Evolutionary conservation across 805 yeast genomes (phyloP).

Genomic region (Yamadazyma laniorum): DNA sequence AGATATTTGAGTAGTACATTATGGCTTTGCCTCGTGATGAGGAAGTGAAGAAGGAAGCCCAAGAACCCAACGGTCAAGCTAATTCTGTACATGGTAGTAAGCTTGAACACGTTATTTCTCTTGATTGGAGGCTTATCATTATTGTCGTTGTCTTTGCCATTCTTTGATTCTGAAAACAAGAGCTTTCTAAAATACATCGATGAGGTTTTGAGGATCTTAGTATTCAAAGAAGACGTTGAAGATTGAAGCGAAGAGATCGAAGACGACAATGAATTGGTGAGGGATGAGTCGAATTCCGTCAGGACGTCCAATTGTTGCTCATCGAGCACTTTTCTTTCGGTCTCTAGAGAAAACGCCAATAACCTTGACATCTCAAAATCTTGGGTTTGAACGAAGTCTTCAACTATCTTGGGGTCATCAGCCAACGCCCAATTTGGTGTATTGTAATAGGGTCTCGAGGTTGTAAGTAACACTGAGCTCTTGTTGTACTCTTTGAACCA

Average conservation of each 20-base stretch:
- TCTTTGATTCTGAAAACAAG: conserved; percentile 22
- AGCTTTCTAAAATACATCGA: conserved; percentile 29
- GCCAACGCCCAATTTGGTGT: conserved; percentile 8
- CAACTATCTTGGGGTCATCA: conserved; percentile 10
- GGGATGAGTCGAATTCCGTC: background rate
- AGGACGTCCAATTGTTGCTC: background rate
- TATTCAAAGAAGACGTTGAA: conserved; percentile 27
- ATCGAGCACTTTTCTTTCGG: conserved; percentile 14
- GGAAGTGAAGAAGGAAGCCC: conserved; percentile 36
- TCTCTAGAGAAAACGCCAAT: conserved; percentile 23
- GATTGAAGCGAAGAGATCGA: conserved; percentile 30
- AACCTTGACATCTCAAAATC: conserved; percentile 33
- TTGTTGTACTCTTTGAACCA: conserved; percentile 37
- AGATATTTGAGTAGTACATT: conserved; percentile 5
- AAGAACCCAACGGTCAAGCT: conserved; percentile 40
- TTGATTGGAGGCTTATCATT: conserved; percentile 5
- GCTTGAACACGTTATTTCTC: conserved; percentile 13
- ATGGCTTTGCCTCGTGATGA: conserved; percentile 25
- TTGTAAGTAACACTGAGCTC: conserved; percentile 33
- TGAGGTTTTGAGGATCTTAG: conserved; percentile 26
- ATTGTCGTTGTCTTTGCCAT: too few species aligned
- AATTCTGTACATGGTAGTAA: conserved; percentile 26
- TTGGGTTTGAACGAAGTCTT: conserved; percentile 23
- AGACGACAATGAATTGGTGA: conserved; percentile 25
- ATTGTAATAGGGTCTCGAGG: conserved; percentile 20